These are phyloP conservation scores for Diplodia seriata DNA, from an alignment of 2,329 filamentous ascomycete species.

Conservation along the genomic window DNA sequence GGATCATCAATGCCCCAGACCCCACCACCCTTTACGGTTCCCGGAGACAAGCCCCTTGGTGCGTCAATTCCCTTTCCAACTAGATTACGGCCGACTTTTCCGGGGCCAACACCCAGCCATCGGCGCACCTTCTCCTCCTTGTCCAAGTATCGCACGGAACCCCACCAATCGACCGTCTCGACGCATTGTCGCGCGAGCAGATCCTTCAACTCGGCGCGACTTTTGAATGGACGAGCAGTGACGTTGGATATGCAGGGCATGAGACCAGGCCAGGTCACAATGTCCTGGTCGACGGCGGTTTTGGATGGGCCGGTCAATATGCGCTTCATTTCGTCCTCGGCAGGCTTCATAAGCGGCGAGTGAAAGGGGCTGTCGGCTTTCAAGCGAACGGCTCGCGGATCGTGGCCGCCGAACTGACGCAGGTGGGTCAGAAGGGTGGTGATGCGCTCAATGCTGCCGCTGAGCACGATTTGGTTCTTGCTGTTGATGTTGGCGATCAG, in stretches of 20 bases:
- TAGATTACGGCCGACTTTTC: slow-evolving; percentile 90
- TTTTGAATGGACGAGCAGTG: slow-evolving; percentile 76
- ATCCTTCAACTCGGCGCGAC: slow-evolving; percentile 76
- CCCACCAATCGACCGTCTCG: slow-evolving; percentile 96
- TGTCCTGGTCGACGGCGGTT: slow-evolving; percentile 65
- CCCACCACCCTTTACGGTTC: slow-evolving; percentile 83
- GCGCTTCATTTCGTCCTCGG: slow-evolving; percentile 73
- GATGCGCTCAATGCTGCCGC: slow-evolving; percentile 84
- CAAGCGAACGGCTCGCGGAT: slow-evolving; percentile 83
- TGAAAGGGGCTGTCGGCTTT: slow-evolving; percentile 92
- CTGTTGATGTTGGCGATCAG: slow-evolving; percentile 93
- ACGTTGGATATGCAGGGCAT: slow-evolving; percentile 89
- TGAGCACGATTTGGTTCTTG: slow-evolving; percentile 94
- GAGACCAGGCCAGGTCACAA: slow-evolving; percentile 75
- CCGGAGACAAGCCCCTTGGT: slow-evolving; percentile 75
- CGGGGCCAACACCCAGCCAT: slow-evolving; percentile 92
- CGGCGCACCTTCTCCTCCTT: slow-evolving; percentile 79
- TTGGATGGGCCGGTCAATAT: slow-evolving; percentile 64
- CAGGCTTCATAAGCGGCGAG: slow-evolving; percentile 88
- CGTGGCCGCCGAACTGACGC: slow-evolving; percentile 87
- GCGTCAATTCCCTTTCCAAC: slow-evolving; percentile 77
- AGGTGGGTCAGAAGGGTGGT: slow-evolving; percentile 82
- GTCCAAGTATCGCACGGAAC: slow-evolving; percentile 88
- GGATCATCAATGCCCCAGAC: slow-evolving; percentile 92
- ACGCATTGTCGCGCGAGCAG: slow-evolving; percentile 80